These are phyloP conservation scores for Komagataella mondaviorum DNA, from an alignment of 805 yeast genomes.

Conservation along the genomic window DNA sequence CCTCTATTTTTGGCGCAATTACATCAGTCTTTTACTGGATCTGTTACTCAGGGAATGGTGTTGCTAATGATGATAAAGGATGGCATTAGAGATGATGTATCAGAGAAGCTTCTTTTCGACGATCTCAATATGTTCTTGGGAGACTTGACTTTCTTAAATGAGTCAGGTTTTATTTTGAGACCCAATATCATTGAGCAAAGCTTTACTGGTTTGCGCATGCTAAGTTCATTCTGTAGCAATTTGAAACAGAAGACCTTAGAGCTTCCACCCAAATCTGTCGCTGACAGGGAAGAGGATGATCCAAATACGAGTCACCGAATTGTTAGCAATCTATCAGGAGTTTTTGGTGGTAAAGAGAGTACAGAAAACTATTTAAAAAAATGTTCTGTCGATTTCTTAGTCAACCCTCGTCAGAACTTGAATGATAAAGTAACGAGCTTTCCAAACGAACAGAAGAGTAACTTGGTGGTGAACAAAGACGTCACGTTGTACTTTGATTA, in stretches of 20 bases:
- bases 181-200: constrained; percentile 32
- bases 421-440: background rate
- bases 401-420: background rate
- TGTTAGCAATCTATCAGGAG: background rate
- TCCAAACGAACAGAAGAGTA: background rate
- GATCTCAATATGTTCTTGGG: background rate
- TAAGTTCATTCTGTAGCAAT: background rate
- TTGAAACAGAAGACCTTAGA: background rate
- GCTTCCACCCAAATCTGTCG: background rate
- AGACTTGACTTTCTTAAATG: background rate
- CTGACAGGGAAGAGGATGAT: background rate
- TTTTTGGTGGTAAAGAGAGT: background rate
- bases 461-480: background rate
- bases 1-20: background rate
- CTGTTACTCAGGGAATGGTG: background rate
- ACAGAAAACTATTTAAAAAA: background rate
- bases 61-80: background rate
- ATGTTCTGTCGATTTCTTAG: background rate
- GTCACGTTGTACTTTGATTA: background rate
- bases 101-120: background rate
- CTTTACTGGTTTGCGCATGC: background rate
- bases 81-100: background rate
- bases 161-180: constrained; percentile 29
- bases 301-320: background rate
- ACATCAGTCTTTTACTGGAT: background rate